Base-by-base conservation (phyloP, 192 early-diverging fungal species). In the Podila minutissima region DNA sequence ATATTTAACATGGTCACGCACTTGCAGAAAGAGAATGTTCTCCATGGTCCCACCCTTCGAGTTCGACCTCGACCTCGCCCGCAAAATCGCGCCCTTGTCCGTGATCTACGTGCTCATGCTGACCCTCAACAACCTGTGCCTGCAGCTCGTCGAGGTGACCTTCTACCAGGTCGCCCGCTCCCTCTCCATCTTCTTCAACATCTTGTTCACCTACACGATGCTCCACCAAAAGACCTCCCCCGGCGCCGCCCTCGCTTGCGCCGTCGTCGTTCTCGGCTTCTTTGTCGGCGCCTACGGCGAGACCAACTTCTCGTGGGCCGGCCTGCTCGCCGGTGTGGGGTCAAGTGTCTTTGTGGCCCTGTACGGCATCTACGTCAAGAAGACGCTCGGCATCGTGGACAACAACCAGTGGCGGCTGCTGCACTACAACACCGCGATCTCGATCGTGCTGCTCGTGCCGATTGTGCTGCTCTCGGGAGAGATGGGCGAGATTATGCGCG, bases 101-200 rank as follows among this genome's bases (percentile, higher is more conserved):
- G 83, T 90, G 67, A 83, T 91, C 1, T 92, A 92, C 67, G 90
- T 92, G 29, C 82, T 88, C 61, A 92, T 92, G 91, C 58, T 92
- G 78, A 84, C 90, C 5, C 76, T 92, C 41, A 92, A 92, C 74
- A 92, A 92, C 65, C 67, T 92, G 29, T 92, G 91, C 66, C 76
- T 92, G 10, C 84, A 88, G 65, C 87, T 87, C 59, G 91, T 92
- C 26, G 90, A 92, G 71, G 90, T 92, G 19, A 91, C 91, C 10
- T 92, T 91, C 74, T 92, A 92, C 70, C 91, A 92, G 82, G 89
- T 91, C 33, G 91, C 91, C 11, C 82, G 91, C 22, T 92, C 91
- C 20, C 74, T 92, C 32, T 90, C 91, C 26, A 92, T 92, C 73
- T 78, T 89, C 66, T 92, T 92, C 75, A 91, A 91, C 57, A 92